Evolutionary conservation across 83 land plant species (phyloP).

Genomic region (Picea engelmannii): DNA sequence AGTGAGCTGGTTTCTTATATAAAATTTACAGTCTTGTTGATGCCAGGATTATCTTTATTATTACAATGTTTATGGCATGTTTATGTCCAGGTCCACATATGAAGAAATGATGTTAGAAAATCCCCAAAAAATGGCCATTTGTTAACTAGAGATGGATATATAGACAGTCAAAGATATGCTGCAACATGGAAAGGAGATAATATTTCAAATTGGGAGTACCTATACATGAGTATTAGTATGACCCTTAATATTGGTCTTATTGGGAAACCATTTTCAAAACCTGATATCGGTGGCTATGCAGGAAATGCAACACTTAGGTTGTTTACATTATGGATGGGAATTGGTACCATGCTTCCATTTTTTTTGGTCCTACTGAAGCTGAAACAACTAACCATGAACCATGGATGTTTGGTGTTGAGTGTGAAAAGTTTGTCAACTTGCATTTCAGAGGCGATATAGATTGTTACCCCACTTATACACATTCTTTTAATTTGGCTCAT

Average conservation of each 20-base stretch:
- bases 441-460: too few relatives aligned
- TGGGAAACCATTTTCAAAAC: constrained; percentile 96
- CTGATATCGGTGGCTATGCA: constrained; percentile 99
- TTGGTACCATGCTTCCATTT: constrained; percentile 93
- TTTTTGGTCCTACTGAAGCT: constrained; percentile 83
- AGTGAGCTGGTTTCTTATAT: constrained; percentile 92
- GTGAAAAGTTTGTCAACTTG: too few relatives aligned
- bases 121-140: constrained; percentile 70
- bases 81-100: constrained; percentile 76
- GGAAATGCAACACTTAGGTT: constrained; percentile 94
- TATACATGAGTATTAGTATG: constrained; percentile 91
- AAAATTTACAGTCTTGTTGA: constrained; percentile 89
- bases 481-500: too few relatives aligned
- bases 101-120: constrained; percentile 22
- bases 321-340: constrained; percentile 97
- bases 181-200: constrained; percentile 99
- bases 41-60: constrained; percentile 43
- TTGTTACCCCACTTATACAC: too few relatives aligned
- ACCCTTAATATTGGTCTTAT: constrained; percentile 89
- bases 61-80: constrained; percentile 74
- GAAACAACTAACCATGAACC: constrained; percentile 90
- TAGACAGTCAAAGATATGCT: constrained; percentile 93
- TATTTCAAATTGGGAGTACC: constrained; percentile 92
- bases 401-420: constrained; percentile 96
- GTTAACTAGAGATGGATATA: constrained; percentile 92